phyloP scores from a whole-genome alignment of 2,329 filamentous ascomycete genomes.

The Arthrobotrys conoides region DNA sequence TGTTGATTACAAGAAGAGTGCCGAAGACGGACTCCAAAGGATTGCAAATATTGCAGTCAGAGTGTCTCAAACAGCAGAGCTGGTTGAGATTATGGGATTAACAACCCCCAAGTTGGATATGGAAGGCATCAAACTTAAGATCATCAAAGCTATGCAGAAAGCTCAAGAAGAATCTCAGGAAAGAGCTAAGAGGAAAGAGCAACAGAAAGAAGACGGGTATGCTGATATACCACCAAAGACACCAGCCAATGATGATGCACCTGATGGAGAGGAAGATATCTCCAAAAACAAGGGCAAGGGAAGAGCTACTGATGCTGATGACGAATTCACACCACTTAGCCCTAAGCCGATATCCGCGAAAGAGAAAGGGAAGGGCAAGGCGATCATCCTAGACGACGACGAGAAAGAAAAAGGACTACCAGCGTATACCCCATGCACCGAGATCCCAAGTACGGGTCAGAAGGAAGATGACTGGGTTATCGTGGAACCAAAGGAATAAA shows the following conservation, averaged over 20 bases:
- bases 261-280: neutral
- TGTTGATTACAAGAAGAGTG: constrained; percentile 38
- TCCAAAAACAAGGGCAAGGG: constrained; percentile 37
- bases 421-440: constrained; percentile 32
- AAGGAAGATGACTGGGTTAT: constrained; percentile 51
- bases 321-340: constrained; percentile 25
- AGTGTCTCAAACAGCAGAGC: constrained; percentile 37
- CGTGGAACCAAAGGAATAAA: constrained; percentile 52
- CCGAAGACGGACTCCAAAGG: constrained; percentile 24
- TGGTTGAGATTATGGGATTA: constrained; percentile 32
- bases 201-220: neutral
- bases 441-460: neutral
- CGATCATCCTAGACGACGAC: constrained; percentile 33
- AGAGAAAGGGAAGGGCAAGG: constrained; percentile 56
- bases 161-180: constrained; percentile 15
- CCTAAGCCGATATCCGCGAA: constrained; percentile 48
- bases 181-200: constrained; percentile 4
- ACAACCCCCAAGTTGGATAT: constrained; percentile 39
- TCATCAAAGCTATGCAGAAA: constrained; percentile 26
- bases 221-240: constrained; percentile 25
- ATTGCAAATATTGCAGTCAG: constrained; percentile 27
- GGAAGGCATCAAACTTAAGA: constrained; percentile 26
- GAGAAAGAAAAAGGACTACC: constrained; percentile 33
- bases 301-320: constrained; percentile 23
- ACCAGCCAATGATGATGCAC: constrained; percentile 3